Conservation (phyloP, 495 filamentous ascomycete genomes). For the Hypoxylon lenormandii region DNA sequence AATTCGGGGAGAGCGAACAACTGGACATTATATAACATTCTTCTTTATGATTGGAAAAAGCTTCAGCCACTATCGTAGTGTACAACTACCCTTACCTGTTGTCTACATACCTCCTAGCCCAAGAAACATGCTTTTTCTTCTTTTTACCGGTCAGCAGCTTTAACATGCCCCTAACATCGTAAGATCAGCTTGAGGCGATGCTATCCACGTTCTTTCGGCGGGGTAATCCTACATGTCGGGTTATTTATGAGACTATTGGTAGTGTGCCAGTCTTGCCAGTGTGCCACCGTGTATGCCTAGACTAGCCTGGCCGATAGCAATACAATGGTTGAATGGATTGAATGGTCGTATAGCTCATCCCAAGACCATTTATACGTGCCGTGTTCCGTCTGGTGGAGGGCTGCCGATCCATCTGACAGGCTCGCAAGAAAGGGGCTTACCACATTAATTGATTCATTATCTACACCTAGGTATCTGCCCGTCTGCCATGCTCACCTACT, state of each 20-base stretch:
- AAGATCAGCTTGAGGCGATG: conserved; percentile 39
- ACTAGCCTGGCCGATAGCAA: background rate
- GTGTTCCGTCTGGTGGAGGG: conserved; percentile 22
- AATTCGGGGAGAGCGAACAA: no score
- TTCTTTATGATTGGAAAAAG: no score
- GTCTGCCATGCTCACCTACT: no score
- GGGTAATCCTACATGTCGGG: conserved; percentile 13
- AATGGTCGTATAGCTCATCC: conserved; percentile 15
- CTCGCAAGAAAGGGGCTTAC: background rate
- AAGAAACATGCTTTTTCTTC: background rate
- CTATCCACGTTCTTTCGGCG: conserved; percentile 3
- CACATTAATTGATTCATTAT: background rate
- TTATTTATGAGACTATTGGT: no score
- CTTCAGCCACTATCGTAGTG: no score
- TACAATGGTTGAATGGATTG: no score
- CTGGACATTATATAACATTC: no score
- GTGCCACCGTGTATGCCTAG: background rate
- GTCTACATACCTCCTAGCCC: no score
- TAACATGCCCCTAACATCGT: conserved; percentile 19
- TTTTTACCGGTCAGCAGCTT: conserved; percentile 12
- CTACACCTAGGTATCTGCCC: no score
- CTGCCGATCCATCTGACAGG: conserved; percentile 2
- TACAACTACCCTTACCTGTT: no score
- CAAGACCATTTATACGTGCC: conserved; percentile 16
- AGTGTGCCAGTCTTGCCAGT: no score